Percentiles rank a stretch among this genome's conserved stretches.
Evolutionary conservation across 2,329 filamentous ascomycete genomes (phyloP).

Genomic region (Phaeophleospora eucalypticola): DNA sequence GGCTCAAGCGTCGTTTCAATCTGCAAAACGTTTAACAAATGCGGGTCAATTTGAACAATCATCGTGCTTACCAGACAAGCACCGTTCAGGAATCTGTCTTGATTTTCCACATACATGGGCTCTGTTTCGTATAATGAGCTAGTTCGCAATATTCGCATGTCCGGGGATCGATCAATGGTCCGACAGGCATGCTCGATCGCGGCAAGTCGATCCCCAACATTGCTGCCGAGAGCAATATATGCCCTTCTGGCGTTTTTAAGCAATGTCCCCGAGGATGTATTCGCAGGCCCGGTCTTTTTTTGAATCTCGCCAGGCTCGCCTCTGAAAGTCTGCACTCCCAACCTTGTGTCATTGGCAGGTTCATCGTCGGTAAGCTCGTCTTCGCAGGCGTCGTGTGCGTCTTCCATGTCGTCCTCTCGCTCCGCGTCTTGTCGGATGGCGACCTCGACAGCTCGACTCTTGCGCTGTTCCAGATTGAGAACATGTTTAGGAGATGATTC

Average conservation of each 20-base stretch:
- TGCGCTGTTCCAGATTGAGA: background rate
- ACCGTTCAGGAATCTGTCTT: constrained; percentile 85
- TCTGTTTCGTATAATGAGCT: constrained; percentile 92
- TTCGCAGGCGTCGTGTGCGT: background rate
- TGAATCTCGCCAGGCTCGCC: too few relatives aligned
- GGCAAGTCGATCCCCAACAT: constrained; percentile 77
- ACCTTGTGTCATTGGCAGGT: too few relatives aligned
- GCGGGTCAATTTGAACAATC: background rate
- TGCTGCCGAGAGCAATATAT: constrained; percentile 88
- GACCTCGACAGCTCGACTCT: background rate
- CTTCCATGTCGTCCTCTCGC: constrained; percentile 31
- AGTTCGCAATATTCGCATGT: constrained; percentile 71
- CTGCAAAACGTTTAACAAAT: constrained; percentile 43
- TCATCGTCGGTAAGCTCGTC: too few relatives aligned
- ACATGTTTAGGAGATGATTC: background rate
- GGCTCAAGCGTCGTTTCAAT: constrained; percentile 76
- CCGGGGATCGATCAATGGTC: constrained; percentile 64
- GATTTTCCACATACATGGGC: constrained; percentile 93
- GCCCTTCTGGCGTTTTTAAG: constrained; percentile 37
- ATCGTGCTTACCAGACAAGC: constrained; percentile 71
- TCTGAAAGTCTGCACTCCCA: too few relatives aligned
- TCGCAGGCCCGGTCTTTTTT: too few relatives aligned
- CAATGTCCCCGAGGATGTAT: too few relatives aligned
- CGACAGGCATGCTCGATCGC: constrained; percentile 82
- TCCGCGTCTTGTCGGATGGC: background rate